Percentiles rank a stretch among this genome's conserved stretches.
These are phyloP conservation scores for Quercus engelmannii DNA, from an alignment of 306 rosid genomes.

Conservation along the genomic window DNA sequence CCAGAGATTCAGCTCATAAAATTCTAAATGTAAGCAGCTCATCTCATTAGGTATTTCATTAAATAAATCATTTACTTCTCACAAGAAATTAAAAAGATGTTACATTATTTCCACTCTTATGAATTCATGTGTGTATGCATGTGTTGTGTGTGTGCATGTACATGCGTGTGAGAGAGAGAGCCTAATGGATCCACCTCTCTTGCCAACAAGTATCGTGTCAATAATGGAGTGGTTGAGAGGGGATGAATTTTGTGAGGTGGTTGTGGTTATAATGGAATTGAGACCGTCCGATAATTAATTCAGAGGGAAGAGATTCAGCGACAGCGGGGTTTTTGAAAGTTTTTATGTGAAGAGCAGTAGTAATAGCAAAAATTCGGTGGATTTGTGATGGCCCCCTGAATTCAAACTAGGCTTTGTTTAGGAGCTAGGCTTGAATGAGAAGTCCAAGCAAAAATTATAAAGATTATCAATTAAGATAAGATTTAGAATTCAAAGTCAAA, in stretches of 20 bases:
- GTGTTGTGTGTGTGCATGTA: too few relatives aligned
- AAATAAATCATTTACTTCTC: too few relatives aligned
- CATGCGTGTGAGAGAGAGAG: too few relatives aligned
- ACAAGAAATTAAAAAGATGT: too few relatives aligned
- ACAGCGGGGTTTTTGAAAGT: neutral
- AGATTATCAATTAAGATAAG: too few relatives aligned
- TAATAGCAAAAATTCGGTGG: neutral
- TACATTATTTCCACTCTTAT: too few relatives aligned
- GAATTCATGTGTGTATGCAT: too few relatives aligned
- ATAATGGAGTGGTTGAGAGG: neutral
- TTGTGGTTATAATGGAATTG: neutral
- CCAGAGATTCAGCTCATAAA: neutral
- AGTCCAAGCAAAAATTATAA: too few relatives aligned
- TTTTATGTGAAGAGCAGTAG: neutral
- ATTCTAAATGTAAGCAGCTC: neutral
- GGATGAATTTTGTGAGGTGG: neutral
- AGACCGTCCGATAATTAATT: constrained; percentile 18
- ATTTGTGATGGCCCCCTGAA: constrained; percentile 11
- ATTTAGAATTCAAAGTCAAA: too few relatives aligned
- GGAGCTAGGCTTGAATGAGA: neutral
- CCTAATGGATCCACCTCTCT: constrained; percentile 69
- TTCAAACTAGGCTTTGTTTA: neutral
- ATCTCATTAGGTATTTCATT: neutral
- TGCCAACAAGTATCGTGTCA: constrained; percentile 63
- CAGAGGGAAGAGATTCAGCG: neutral